These are phyloP conservation scores for Populus hybrid DNA, from an alignment of 441 rosid species.

Conservation along the genomic window DNA sequence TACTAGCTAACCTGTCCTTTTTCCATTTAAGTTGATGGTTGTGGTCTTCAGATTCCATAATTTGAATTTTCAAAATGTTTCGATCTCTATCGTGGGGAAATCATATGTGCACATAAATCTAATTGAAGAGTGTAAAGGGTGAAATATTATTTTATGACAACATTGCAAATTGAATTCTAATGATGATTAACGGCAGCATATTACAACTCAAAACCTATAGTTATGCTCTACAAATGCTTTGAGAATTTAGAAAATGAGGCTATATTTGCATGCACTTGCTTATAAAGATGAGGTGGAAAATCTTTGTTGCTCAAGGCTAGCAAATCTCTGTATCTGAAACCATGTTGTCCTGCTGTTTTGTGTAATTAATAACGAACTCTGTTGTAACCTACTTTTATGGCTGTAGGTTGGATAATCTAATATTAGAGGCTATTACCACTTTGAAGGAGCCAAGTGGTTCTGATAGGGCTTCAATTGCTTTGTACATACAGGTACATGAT, in stretches of 20 bases:
- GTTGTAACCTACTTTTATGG: slow-evolving; percentile 9
- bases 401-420: slow-evolving; percentile 73
- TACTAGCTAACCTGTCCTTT: background rate
- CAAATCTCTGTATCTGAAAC: slow-evolving; percentile 11
- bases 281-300: background rate
- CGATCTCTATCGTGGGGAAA: background rate
- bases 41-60: background rate
- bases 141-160: background rate
- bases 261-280: background rate
- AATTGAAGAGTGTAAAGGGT: background rate
- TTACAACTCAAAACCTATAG: too few species aligned
- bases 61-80: background rate
- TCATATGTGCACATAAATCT: background rate
- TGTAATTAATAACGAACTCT: slow-evolving; percentile 5
- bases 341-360: slow-evolving; percentile 6
- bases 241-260: too few species aligned
- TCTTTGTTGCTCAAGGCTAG: slow-evolving; percentile 8
- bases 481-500: slow-evolving; percentile 61
- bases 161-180: too few species aligned
- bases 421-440: slow-evolving; percentile 67
- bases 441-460: slow-evolving; percentile 72
- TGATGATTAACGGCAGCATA: too few species aligned
- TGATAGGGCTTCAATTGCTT: slow-evolving; percentile 62
- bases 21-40: background rate
- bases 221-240: too few species aligned